These are phyloP conservation scores for Acer campestre DNA, from an alignment of 345 rosid genomes.

Conservation along the genomic window DNA sequence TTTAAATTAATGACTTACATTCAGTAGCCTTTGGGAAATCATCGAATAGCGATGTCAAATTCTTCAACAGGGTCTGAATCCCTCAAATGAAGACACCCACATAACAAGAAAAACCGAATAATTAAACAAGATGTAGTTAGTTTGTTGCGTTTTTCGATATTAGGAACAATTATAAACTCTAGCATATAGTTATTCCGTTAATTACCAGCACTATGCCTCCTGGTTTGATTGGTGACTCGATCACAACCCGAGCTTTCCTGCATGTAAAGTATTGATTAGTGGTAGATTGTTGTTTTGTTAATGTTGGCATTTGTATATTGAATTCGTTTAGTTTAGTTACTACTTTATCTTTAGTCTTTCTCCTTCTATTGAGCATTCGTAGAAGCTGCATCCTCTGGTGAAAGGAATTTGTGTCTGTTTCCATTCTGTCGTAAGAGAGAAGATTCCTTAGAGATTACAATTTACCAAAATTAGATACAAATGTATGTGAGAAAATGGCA, in stretches of 20 bases:
- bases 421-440: constrained; percentile 62
- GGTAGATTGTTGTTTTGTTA: not conserved
- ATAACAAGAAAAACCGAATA: not conserved
- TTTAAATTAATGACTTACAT: constrained; percentile 38
- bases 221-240: constrained; percentile 80
- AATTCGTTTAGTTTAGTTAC: not conserved
- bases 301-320: not conserved
- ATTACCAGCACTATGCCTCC: constrained; percentile 77
- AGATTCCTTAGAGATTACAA: not conserved
- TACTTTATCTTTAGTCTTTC: constrained; percentile 52
- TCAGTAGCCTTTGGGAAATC: constrained; percentile 67
- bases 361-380: constrained; percentile 53
- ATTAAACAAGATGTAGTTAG: not conserved
- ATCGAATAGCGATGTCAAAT: constrained; percentile 54
- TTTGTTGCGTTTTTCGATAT: not conserved
- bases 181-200: not conserved
- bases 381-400: constrained; percentile 85
- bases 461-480: not conserved
- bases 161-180: not conserved
- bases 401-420: constrained; percentile 58
- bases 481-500: not conserved
- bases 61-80: constrained; percentile 55
- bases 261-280: constrained; percentile 11
- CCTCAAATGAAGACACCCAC: not conserved
- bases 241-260: constrained; percentile 68